Percentiles rank a stretch among this genome's conserved stretches.
phyloP scores from a whole-genome alignment of 139 green algal species.

The Chlamydomonas asymmetrica region DNA sequence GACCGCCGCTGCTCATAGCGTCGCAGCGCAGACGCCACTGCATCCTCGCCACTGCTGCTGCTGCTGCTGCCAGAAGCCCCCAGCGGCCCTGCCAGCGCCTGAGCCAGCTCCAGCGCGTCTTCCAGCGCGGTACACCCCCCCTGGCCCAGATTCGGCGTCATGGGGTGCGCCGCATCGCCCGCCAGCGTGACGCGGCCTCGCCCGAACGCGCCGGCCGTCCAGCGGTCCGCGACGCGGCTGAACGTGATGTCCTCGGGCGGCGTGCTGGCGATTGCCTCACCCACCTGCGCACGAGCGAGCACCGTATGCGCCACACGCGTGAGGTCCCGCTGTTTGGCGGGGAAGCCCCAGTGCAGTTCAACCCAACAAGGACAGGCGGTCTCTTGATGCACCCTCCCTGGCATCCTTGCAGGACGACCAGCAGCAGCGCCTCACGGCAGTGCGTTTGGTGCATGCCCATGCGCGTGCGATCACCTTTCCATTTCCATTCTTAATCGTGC shows the following conservation, averaged over 20 bases:
- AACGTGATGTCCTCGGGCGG: conserved; percentile 15
- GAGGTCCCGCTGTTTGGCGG: no score
- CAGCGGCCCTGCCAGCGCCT: conserved; percentile 25
- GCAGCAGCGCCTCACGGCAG: no score
- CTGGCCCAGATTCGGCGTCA: conserved; percentile 81
- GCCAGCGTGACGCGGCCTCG: conserved; percentile 58
- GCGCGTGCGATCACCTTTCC: background rate
- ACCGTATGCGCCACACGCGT: no score
- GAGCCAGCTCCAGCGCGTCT: conserved; percentile 69
- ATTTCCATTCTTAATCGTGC: background rate
- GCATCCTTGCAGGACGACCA: no score
- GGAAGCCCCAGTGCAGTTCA: no score
- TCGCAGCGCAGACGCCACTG: conserved; percentile 41
- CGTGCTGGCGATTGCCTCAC: background rate
- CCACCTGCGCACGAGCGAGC: no score
- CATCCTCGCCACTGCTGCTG: background rate
- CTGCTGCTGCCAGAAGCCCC: background rate
- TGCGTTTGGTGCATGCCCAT: no score
- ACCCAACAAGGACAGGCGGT: no score
- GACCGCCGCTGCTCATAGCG: conserved; percentile 56
- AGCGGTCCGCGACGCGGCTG: conserved; percentile 18
- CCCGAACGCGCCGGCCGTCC: conserved; percentile 25
- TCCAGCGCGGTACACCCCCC: conserved; percentile 43
- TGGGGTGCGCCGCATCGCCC: conserved; percentile 80
- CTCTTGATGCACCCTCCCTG: no score